phyloP scores from a whole-genome alignment of 2,329 filamentous ascomycete genomes.

The Chaetomium sp. region DNA sequence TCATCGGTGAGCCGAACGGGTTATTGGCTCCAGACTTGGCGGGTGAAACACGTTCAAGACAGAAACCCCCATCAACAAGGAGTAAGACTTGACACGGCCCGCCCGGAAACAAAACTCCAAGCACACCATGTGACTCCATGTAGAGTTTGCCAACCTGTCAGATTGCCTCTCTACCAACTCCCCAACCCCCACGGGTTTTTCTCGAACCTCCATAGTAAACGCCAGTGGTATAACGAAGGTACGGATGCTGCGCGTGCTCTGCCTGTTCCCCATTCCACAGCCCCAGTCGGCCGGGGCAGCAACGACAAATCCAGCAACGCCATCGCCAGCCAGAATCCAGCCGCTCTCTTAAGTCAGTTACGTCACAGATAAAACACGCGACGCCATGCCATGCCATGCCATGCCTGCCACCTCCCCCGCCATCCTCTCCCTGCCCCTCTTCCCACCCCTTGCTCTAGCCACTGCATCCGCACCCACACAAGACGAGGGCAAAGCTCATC shows the following conservation, averaged over 20 bases:
- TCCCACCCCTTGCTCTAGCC: neutral
- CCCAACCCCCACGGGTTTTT: neutral
- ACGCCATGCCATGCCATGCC: neutral
- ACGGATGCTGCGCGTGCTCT: no score
- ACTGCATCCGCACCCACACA: no score
- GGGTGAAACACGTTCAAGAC: neutral
- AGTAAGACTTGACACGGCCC: neutral
- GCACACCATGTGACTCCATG: neutral
- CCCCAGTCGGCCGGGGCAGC: no score
- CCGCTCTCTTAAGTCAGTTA: constrained; percentile 3
- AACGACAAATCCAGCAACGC: neutral
- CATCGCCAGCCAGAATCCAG: constrained; percentile 2
- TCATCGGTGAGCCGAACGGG: neutral
- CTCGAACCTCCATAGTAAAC: neutral
- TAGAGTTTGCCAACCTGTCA: neutral
- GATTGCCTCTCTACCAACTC: neutral
- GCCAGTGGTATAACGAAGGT: constrained; percentile 1
- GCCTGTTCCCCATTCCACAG: neutral
- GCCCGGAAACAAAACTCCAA: neutral
- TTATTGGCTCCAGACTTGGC: neutral
- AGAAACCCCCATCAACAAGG: neutral
- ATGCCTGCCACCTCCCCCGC: no score
- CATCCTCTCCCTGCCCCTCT: neutral
- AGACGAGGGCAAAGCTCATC: no score
- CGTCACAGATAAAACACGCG: neutral